Base-by-base conservation (phyloP, 768 basidiomycete species). In the Phaffia tasmanica region DNA sequence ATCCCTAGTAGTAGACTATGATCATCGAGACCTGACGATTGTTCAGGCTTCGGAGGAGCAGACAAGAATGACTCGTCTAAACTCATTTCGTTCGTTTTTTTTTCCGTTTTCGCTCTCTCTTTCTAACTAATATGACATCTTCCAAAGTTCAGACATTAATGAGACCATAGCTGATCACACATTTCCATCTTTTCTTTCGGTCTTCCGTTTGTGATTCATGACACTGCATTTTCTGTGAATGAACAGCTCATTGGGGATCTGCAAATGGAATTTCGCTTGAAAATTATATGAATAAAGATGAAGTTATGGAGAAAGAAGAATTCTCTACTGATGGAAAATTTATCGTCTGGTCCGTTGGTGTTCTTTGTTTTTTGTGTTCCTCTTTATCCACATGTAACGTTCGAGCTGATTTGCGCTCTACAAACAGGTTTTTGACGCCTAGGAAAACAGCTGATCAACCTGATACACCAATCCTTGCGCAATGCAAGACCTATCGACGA, bases 401-500 rank as follows among this genome's bases (percentile, higher is more conserved):
- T 9, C 27, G 6, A 5, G 61, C 49, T 25, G 6, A 62, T 53
- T 16, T 23, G 14, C 49, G 9, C 19, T 63, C n/a, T 3, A 5
- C 3, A 19, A 5, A 2, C 32, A 65, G 64, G 64, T 29, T 65
- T 14, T 46, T 65, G 25, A 59, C 60, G 25, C 64, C 64, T 19
- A 49, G 64, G 16, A 42, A 57, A 14, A 50, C 48, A 2, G 32
- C 57, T 3, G 21, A 51, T 16, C 25, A 29, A 1, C 35, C 11
- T 42, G 49, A 48, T 1, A 65, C 64, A 0, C 50, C 59, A 18
- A 65, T 65, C 29, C 16, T 65, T 21, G 42, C 64, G 1, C 64
- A 65, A 57, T 57, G 56, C n/a, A 59, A 65, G 35, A 65, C 64
- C 29, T 65, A 59, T 21, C 57, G 64, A 1, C 64, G 64, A n/a